Evolutionary conservation across 495 filamentous ascomycete species (phyloP), one percentile per base, ranked within the genome.

Genomic region (Aspergillus asperescens): DNA sequence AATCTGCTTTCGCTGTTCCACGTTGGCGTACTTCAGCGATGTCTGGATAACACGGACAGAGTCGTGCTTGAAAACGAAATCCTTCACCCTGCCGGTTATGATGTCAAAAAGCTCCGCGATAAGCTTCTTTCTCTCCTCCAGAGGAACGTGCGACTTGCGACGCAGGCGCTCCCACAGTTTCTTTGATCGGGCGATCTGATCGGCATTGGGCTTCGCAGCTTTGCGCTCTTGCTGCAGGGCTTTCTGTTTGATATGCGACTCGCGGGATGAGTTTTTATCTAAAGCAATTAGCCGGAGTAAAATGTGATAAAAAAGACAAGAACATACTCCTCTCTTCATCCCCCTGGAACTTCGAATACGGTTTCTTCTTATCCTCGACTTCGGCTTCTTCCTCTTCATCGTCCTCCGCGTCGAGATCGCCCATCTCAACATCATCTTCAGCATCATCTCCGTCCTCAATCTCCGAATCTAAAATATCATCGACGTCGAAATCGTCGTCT

Each of bases 51-150:
- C 88, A 46, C 94, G 80, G 20, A 95, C 93, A 8, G 90, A 88
- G 62, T 99, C 94, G 67, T 99, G 94, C 76, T 97, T 99, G 74
- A 99, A 87, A 20, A 96, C 92, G 55, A 96, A 95, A 42, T 96
- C 94, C 63, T 89, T 89, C 59, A 97, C 84, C 15, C 84, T 79
- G 18, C 90, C 90, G 5, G 86, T 94, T 61, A 96, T 86, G 58
- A 97, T 91, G 43, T 83, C 81, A 66, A 90, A 96, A 5, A 97
- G 77, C 74, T 97, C 91, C 19, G 81, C 80, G 27, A 97, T 85
- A 16, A 97, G 79, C 65, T 84, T 79, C 66, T 92, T 87, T 47
- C 94, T 78, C 68, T 97, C 89, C 34, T 90, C 87, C 50, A 79
- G 77, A 15, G 88, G 85, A 1, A 96, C 87, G 60, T 96, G 88